Evolutionary conservation across 2,329 filamentous ascomycete species (phyloP), one percentile per base, ranked within the genome.

Genomic region (Neobulgaria alba): DNA sequence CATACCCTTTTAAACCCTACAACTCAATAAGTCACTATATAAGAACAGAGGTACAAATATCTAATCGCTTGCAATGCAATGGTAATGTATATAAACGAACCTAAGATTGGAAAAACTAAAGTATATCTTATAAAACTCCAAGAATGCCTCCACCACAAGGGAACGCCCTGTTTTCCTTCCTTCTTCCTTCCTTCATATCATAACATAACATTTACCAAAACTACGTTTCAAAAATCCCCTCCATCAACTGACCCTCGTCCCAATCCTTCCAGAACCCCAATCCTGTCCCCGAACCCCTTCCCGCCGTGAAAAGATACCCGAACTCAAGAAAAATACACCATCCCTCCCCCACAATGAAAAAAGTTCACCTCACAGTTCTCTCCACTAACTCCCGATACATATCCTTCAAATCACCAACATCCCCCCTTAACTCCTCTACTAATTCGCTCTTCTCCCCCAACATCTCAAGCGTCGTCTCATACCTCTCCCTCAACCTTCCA

Each of bases 351-450:
- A 15, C 9, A 17, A 17, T 33, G 29, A 4, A 30, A 34, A 9
- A 18, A 8, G n/a, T 32, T 62, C 46, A 84, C 63, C 78, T 82
- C 58, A 88, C 77, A 43, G 86, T 90, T 58, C 81, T 78, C 65
- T 94, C 85, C 36, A 94, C 84, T 61, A 98, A 65, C 59, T 96
- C 90, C 51, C 87, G 78, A 67, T 96, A 96, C 73, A 98, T 95
- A 57, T 81, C 82, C 69, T 98, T 98, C 61, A 98, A 72, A 68
- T 98, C 92, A 50, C 79, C 71, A 39, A 98, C 84, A 68, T 96
- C 92, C 10, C 84, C 82, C 61, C 73, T 79, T 51, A 98, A 67
- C 69, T 98, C 92, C 58, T 95, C 88, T 2, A 95, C 89, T 57
- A 83, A 68, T 69, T 98, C 92, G 62, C 87, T 95, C 75, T 95